These are phyloP conservation scores for Spathaspora hagerdaliae DNA, from an alignment of 805 yeast species.

Conservation along the genomic window DNA sequence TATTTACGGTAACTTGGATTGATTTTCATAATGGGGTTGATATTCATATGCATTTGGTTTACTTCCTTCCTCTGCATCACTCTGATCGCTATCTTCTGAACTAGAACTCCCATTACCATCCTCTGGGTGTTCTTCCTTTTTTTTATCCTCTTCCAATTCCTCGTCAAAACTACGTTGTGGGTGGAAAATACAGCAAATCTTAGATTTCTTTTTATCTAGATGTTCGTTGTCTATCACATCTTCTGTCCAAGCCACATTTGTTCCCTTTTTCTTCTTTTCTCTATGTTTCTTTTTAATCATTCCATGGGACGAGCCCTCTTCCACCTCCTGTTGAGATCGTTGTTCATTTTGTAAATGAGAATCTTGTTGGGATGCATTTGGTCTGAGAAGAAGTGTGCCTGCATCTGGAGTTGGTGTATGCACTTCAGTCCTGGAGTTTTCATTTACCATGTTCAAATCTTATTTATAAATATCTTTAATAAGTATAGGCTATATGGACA, in stretches of 20 bases:
- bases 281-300: background rate
- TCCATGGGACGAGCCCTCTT: conserved; percentile 7
- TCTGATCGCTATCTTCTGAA: conserved; percentile 24
- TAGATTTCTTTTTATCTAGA: conserved; percentile 83
- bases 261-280: conserved; percentile 24
- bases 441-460: background rate
- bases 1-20: conserved; percentile 4
- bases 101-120: conserved; percentile 35
- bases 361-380: background rate
- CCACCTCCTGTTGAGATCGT: background rate
- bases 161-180: conserved; percentile 37
- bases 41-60: conserved; percentile 82
- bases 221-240: conserved; percentile 88
- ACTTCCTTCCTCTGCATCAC: conserved; percentile 13
- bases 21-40: conserved; percentile 61
- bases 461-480: too few species aligned
- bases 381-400: background rate
- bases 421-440: background rate
- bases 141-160: conserved; percentile 5
- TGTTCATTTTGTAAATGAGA: background rate
- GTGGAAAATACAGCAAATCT: conserved; percentile 85
- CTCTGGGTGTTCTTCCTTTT: conserved; percentile 34
- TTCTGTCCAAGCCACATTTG: conserved; percentile 76
- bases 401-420: background rate
- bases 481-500: too few species aligned